phyloP scores from a whole-genome alignment of 176 grass and related monocot genomes.

The Pontederia paniculata region DNA sequence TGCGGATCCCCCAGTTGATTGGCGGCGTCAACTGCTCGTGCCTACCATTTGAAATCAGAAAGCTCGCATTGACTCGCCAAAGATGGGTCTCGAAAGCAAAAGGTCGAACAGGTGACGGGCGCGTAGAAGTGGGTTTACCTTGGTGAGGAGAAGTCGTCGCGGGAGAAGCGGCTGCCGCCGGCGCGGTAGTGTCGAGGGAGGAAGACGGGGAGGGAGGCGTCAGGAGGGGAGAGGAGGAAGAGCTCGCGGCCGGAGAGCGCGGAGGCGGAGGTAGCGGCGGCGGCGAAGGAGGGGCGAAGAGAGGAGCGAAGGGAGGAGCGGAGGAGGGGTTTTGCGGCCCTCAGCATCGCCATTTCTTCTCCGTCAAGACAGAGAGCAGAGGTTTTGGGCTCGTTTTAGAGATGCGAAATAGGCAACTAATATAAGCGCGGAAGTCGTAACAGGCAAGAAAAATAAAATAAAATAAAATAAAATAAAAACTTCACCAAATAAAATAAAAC shows the following conservation, averaged over 20 bases:
- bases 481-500: no score
- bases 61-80: neutral
- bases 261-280: neutral
- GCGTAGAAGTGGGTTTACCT: conserved; percentile 11
- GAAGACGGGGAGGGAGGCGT: conserved; percentile 1
- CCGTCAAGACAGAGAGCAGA: neutral
- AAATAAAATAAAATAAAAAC: no score
- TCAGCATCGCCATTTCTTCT: conserved; percentile 10
- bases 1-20: conserved; percentile 87
- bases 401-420: no score
- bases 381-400: no score
- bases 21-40: conserved; percentile 35
- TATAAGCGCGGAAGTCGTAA: no score
- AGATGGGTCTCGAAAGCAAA: neutral
- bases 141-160: conserved; percentile 30
- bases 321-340: neutral
- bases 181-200: conserved; percentile 17
- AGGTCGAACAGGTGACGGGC: neutral
- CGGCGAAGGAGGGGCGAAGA: conserved; percentile 19
- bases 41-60: conserved; percentile 15
- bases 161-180: conserved; percentile 22
- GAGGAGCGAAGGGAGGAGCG: conserved; percentile 14
- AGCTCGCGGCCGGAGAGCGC: neutral
- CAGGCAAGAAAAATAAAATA: no score
- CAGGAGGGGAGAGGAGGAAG: conserved; percentile 4